A percentile compares a stretch with the other conserved stretches of the same genome.
These are phyloP conservation scores for Brettanomyces nanus DNA, from an alignment of 805 yeast species.

Conservation along the genomic window DNA sequence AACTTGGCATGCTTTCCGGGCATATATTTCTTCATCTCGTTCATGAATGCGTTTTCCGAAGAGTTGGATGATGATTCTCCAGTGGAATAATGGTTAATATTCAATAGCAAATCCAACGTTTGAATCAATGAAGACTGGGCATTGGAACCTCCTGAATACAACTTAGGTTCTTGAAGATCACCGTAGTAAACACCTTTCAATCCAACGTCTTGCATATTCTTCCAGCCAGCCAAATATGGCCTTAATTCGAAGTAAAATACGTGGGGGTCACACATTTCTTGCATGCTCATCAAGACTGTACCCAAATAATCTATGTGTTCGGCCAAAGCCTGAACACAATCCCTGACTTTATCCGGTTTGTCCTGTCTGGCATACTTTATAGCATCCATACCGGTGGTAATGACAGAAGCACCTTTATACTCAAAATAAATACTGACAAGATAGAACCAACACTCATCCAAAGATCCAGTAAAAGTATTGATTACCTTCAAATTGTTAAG, in stretches of 20 bases:
- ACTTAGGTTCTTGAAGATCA: constrained; percentile 43
- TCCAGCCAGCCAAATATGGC: constrained; percentile 93
- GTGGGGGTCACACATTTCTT: constrained; percentile 92
- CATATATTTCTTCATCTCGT: constrained; percentile 85
- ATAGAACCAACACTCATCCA: constrained; percentile 93
- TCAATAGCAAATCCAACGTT: constrained; percentile 68
- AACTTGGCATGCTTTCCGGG: constrained; percentile 80
- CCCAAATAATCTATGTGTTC: constrained; percentile 69
- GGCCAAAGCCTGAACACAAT: constrained; percentile 55
- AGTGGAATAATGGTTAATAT: constrained; percentile 71
- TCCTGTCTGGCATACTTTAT: constrained; percentile 45
- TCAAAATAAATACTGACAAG: constrained; percentile 84
- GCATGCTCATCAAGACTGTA: constrained; percentile 68
- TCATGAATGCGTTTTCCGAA: constrained; percentile 45
- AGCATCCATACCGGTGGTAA: constrained; percentile 61
- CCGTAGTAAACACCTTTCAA: constrained; percentile 77
- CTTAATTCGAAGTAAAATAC: constrained; percentile 79
- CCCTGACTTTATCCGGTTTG: constrained; percentile 33
- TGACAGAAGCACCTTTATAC: constrained; percentile 65
- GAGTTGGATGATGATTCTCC: constrained; percentile 35
- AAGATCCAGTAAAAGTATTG: constrained; percentile 80
- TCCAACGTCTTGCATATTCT: constrained; percentile 83
- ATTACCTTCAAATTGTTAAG: constrained; percentile 69
- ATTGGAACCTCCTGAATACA: constrained; percentile 83
- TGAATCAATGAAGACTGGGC: constrained; percentile 91